phyloP scores from a whole-genome alignment of 148 eudicot species.

The Pouteria glomerata region DNA sequence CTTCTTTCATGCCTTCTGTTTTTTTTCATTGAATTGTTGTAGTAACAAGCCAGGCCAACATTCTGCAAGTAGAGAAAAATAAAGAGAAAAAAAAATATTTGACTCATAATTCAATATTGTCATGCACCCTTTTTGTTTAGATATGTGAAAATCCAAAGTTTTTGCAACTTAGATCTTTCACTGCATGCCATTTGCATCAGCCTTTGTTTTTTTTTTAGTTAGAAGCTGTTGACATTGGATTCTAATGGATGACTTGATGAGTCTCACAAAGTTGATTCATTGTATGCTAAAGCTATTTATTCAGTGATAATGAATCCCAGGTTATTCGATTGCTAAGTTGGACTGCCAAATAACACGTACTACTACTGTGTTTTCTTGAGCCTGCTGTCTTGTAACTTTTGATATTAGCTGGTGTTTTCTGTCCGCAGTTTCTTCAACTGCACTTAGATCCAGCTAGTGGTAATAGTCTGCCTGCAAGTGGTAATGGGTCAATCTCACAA shows the following conservation, averaged over 20 bases:
- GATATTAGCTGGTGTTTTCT: constrained; percentile 11
- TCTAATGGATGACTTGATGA: constrained; percentile 10
- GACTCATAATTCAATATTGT: not conserved
- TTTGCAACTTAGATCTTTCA: not conserved
- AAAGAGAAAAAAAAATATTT: not conserved
- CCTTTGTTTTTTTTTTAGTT: not conserved
- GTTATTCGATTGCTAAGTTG: not conserved
- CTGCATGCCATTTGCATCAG: constrained; percentile 3
- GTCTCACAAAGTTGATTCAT: not conserved
- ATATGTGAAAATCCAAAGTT: not conserved
- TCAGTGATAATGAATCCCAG: not conserved
- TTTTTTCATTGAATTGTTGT: not conserved
- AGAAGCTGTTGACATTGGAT: not conserved
- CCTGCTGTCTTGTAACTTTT: constrained; percentile 11
- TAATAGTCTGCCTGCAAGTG: constrained; percentile 63
- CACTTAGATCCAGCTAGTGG: constrained; percentile 91
- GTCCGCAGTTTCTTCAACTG: constrained; percentile 82
- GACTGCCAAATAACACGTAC: not conserved
- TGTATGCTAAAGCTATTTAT: not conserved
- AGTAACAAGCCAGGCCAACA: not conserved
- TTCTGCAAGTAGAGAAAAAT: not conserved
- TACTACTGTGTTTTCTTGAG: not conserved
- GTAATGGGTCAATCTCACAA: constrained; percentile 68
- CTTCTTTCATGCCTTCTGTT: not conserved
- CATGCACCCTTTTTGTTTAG: not conserved